Percentiles rank a stretch among this genome's conserved stretches.
Conservation (phyloP, 768 basidiomycete genomes). For the Boletus vinaceobasis region DNA sequence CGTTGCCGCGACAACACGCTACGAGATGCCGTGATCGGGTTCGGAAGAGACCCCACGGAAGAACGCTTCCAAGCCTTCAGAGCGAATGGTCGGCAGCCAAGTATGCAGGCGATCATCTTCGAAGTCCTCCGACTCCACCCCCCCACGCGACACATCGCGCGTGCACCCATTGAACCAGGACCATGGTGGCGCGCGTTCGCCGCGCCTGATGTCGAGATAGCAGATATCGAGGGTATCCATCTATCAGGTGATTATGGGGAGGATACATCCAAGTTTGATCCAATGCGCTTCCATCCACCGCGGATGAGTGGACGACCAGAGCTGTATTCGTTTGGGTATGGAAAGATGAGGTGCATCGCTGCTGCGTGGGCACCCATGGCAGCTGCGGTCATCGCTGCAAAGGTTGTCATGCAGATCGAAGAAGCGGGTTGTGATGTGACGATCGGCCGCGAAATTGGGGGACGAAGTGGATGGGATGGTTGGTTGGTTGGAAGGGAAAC, state of each 20-base stretch:
- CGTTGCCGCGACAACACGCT: slow-evolving; percentile 22
- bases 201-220: slow-evolving; percentile 15
- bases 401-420: slow-evolving; percentile 36
- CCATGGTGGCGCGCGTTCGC: slow-evolving; percentile 15
- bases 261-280: slow-evolving; percentile 42
- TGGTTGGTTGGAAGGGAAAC: slow-evolving; percentile 29
- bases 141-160: slow-evolving; percentile 24
- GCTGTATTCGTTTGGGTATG: slow-evolving; percentile 48
- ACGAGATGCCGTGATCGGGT: slow-evolving; percentile 23
- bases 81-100: slow-evolving; percentile 9
- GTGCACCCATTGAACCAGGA: neutral
- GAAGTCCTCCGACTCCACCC: slow-evolving; percentile 31
- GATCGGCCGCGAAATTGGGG: slow-evolving; percentile 29
- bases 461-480: slow-evolving; percentile 48
- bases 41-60: slow-evolving; percentile 24
- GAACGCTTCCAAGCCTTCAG: slow-evolving; percentile 14
- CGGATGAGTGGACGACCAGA: slow-evolving; percentile 20
- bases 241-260: slow-evolving; percentile 23
- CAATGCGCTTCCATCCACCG: slow-evolving; percentile 38
- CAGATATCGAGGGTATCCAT: slow-evolving; percentile 23
- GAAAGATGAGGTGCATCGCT: slow-evolving; percentile 37
- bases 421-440: slow-evolving; percentile 19
- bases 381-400: slow-evolving; percentile 45
- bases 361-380: slow-evolving; percentile 56
- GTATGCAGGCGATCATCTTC: slow-evolving; percentile 24